A percentile compares a stretch with the other conserved stretches of the same genome.
These are phyloP conservation scores for Begonia fuchsioides DNA, from an alignment of 306 rosid genomes.

Conservation along the genomic window DNA sequence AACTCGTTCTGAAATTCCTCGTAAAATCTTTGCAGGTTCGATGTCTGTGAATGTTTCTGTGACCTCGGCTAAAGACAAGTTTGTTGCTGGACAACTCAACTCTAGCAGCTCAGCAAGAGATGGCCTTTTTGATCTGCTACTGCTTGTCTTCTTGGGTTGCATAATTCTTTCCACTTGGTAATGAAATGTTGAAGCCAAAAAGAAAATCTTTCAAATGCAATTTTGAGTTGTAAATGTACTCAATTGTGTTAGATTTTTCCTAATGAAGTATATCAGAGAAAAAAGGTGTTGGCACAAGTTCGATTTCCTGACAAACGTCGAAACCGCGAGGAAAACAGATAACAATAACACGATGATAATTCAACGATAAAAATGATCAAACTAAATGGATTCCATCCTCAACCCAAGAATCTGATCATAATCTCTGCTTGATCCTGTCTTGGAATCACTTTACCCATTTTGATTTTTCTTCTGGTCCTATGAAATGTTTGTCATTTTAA, in stretches of 20 bases:
- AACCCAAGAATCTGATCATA: conserved; percentile 50
- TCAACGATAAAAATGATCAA: no score
- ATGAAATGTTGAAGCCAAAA: no score
- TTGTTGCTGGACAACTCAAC: conserved; percentile 36
- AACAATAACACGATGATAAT: no score
- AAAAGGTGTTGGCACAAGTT: no score
- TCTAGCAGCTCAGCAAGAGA: conserved; percentile 27
- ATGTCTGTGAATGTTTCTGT: conserved; percentile 65
- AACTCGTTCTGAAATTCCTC: neutral
- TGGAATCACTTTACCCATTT: conserved; percentile 29
- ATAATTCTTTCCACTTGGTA: no score
- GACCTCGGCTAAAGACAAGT: conserved; percentile 60
- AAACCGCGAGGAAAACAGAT: no score
- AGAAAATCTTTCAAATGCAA: no score
- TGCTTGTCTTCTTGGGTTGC: no score
- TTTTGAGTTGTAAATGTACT: no score
- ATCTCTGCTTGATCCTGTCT: conserved; percentile 10
- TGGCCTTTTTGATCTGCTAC: conserved; percentile 11
- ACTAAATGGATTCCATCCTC: conserved; percentile 8
- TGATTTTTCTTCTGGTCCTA: conserved; percentile 14
- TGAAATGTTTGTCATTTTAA: neutral
- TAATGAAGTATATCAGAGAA: no score
- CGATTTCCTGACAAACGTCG: no score
- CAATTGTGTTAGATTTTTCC: no score
- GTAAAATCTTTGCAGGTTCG: conserved; percentile 40